A percentile compares a stretch with the other conserved stretches of the same genome.
Conservation (phyloP, 1,284 basidiomycete genomes). For the Moniliophthora roreri region DNA sequence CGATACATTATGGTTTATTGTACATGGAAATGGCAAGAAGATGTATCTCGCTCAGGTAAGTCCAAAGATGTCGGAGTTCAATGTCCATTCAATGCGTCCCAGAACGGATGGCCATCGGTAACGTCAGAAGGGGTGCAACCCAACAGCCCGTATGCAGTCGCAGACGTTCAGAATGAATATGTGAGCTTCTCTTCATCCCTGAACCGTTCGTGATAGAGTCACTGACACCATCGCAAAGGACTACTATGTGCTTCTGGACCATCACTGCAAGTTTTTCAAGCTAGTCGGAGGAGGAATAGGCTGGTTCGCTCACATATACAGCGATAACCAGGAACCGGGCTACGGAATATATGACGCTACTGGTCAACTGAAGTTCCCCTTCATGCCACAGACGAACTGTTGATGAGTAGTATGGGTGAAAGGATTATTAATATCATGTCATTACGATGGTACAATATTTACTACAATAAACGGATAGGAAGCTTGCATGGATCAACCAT, state of each 20-base stretch:
- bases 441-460: neutral
- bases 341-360: slow-evolving; percentile 59
- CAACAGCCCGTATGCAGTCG: slow-evolving; percentile 53
- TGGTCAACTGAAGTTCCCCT: slow-evolving; percentile 54
- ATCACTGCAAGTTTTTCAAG: slow-evolving; percentile 62
- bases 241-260: slow-evolving; percentile 65
- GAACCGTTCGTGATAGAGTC: slow-evolving; percentile 5
- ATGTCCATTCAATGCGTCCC: slow-evolving; percentile 4
- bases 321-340: slow-evolving; percentile 62
- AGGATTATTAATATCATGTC: neutral
- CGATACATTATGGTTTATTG: slow-evolving; percentile 62
- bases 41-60: slow-evolving; percentile 66
- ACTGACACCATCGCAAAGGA: slow-evolving; percentile 41
- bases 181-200: slow-evolving; percentile 30
- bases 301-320: slow-evolving; percentile 79
- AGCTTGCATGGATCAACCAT: slow-evolving; percentile 58
- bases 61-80: neutral
- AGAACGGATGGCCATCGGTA: slow-evolving; percentile 76
- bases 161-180: slow-evolving; percentile 57
- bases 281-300: slow-evolving; percentile 62
- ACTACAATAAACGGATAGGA: neutral
- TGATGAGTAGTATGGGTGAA: slow-evolving; percentile 17
- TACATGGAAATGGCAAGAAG: slow-evolving; percentile 63
- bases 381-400: slow-evolving; percentile 48
- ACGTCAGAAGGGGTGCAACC: slow-evolving; percentile 60